Evolutionary conservation across 495 filamentous ascomycete species (phyloP), one percentile per base, ranked within the genome.

Genomic region (Penicillium tannophilum): DNA sequence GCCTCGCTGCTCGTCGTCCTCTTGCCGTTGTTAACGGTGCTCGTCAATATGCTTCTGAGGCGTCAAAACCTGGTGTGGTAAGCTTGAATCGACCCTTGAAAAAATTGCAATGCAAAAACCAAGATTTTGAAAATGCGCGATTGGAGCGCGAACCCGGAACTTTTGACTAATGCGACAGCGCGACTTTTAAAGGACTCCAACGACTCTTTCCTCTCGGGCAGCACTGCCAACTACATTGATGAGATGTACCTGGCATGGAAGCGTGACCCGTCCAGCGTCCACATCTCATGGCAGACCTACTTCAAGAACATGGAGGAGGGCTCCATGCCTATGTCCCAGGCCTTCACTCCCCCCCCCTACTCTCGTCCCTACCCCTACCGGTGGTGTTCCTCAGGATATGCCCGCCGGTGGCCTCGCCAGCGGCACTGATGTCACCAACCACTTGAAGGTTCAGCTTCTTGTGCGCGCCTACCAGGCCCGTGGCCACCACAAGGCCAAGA

Each of bases 181-280:
- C 67, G 54, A 46, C 23, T 59, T 54, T 44, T 58, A 49, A 46
- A 90, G 85, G 89, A 95, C 68, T 84, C 95, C 53, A 93, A 88
- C 67, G 94, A 98, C 79, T 94, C 87, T 75, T 98, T 97, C 82
- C 84, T 98, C 51, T 87, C 89, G 58, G 94, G 94, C 43, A 97
- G 88, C 79, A 90, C 93, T 56, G 94, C 94, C 73, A 97, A 97
- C 79, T 98, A 98, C 76, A 88, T 98, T 73, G 94, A 98, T 75
- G 94, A 96, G 83, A 98, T 98, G 94, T 98, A 98, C 76, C 75
- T 98, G 76, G 85, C 90, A 65, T 98, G 94, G 94, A 96, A 93
- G 79, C 82, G 88, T 59, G 91, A 98, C 66, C 92, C 95, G 19
- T 83, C 86, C 63, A 95, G 90, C 75, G 94, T 98, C 45, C 94